Conservation (phyloP, 306 rosid species). For the Cicer judaicum region DNA sequence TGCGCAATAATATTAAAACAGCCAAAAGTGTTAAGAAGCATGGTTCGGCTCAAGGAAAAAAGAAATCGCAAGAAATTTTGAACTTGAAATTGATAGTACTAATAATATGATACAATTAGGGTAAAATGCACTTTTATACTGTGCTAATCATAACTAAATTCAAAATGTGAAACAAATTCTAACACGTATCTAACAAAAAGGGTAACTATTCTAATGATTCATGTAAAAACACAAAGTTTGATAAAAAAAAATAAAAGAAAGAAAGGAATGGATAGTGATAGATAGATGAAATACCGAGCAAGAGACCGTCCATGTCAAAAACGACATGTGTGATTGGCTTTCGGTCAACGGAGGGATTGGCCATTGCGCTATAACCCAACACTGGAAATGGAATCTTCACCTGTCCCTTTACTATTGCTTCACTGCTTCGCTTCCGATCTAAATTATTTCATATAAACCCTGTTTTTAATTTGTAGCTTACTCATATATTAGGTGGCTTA, state of each 20-base stretch:
- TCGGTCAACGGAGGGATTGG: constrained; percentile 46
- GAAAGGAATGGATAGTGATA: not conserved
- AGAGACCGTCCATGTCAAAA: constrained; percentile 97
- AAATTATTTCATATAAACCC: too few species aligned
- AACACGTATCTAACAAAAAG: not conserved
- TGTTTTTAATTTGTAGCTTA: too few species aligned
- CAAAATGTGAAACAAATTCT: too few species aligned
- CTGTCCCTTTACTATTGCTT: not conserved
- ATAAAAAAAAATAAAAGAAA: not conserved
- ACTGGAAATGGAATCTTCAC: not conserved
- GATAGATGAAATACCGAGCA: constrained; percentile 63
- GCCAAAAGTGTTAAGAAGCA: too few species aligned
- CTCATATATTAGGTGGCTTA: too few species aligned
- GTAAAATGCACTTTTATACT: too few species aligned
- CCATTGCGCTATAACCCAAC: constrained; percentile 53
- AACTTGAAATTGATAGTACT: too few species aligned
- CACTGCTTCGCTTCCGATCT: too few species aligned
- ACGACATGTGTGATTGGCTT: constrained; percentile 66
- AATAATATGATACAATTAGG: too few species aligned
- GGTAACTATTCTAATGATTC: not conserved
- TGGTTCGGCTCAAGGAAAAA: too few species aligned
- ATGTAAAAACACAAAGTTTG: not conserved
- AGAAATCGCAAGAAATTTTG: too few species aligned
- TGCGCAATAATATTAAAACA: constrained; percentile 49
- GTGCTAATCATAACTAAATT: too few species aligned